These are phyloP conservation scores for Pilaira anomala DNA, from an alignment of 192 early-diverging fungal species.

Conservation along the genomic window DNA sequence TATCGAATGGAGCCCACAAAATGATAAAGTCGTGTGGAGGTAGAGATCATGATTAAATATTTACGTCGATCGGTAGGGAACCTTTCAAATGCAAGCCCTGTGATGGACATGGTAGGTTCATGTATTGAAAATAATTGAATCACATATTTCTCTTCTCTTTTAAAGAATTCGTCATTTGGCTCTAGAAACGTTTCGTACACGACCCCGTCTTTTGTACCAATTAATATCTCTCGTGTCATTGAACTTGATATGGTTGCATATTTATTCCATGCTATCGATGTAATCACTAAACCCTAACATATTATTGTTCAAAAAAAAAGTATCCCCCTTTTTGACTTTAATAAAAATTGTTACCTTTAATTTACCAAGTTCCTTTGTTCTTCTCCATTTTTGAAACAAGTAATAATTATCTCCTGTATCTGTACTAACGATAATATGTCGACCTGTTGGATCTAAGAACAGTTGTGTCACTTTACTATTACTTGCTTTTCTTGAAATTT, in stretches of 20 bases:
- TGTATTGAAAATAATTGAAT: slow-evolving; percentile 68
- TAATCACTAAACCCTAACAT: slow-evolving; percentile 59
- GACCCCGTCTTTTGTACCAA: slow-evolving; percentile 80
- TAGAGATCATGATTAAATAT: slow-evolving; percentile 80
- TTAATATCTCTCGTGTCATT: slow-evolving; percentile 76
- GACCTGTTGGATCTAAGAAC: slow-evolving; percentile 85
- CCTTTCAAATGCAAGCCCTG: slow-evolving; percentile 76
- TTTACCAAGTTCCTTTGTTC: slow-evolving; percentile 69
- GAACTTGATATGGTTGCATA: slow-evolving; percentile 42
- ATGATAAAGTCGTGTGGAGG: slow-evolving; percentile 87
- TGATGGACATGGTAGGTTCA: slow-evolving; percentile 63
- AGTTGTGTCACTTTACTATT: slow-evolving; percentile 59
- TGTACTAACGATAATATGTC: slow-evolving; percentile 84
- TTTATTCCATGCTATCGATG: slow-evolving; percentile 87
- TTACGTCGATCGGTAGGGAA: slow-evolving; percentile 67
- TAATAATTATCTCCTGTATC: slow-evolving; percentile 90
- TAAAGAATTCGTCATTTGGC: slow-evolving; percentile 80
- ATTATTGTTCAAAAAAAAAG: no score
- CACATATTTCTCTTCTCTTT: slow-evolving; percentile 77
- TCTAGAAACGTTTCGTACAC: slow-evolving; percentile 90
- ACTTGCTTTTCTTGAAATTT: slow-evolving; percentile 54
- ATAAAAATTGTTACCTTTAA: slow-evolving; percentile 76
- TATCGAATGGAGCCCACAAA: slow-evolving; percentile 67
- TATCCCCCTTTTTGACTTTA: neutral
- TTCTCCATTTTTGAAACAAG: slow-evolving; percentile 79